Evolutionary conservation across 768 basidiomycete genomes (phyloP), one percentile per base, ranked within the genome.

Genomic region (Leccinum fibrillosum): DNA sequence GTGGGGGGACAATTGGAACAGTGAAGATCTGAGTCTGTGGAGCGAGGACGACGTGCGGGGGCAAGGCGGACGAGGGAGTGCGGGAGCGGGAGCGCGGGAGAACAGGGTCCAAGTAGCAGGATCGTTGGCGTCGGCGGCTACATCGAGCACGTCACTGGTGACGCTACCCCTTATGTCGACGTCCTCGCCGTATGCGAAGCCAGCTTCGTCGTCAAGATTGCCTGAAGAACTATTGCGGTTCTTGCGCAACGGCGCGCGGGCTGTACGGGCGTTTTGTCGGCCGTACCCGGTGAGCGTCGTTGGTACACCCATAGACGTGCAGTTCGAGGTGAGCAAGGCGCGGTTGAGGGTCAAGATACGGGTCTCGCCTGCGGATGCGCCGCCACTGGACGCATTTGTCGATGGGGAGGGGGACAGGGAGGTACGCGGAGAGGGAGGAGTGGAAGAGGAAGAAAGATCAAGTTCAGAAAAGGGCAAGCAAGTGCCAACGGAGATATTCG

Each of bases 1-100:
- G 67, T 97, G 91, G 92, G 94, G 96, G 13, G 96, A 99, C 73
- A 87, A 87, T 1, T 99, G 95, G 96, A 95, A 98, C 71, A 84
- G 91, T 74, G 96, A 99, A 75, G 96, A 98, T 75, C 71, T 98
- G 58, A 93, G 90, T 62, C 61, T 98, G 13, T 98, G 91, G 91
- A 88, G 87, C 64, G 63, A 72, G 4, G 91, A 94, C 62, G 94
- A 98, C 69, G 60, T 85, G 59, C 69, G 5, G 5, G n/a, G 11
- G 23, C 39, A 4, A 39, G 37, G 37, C 17, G 37, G 1, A 17
- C 37, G 1, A 17, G 17, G 9, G 9, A n/a, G 9, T 17, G 39
- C 39, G 39, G 39, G 9, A 39, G 7, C 0, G 37, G 5, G 37
- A 39, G 17, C 13, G 3, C 13, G 3, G 13, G 15, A 37, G 35